A percentile compares a stretch with the other conserved stretches of the same genome.
phyloP scores from a whole-genome alignment of 2,329 filamentous ascomycete genomes.

The Berkeleyomyces rouxiae region DNA sequence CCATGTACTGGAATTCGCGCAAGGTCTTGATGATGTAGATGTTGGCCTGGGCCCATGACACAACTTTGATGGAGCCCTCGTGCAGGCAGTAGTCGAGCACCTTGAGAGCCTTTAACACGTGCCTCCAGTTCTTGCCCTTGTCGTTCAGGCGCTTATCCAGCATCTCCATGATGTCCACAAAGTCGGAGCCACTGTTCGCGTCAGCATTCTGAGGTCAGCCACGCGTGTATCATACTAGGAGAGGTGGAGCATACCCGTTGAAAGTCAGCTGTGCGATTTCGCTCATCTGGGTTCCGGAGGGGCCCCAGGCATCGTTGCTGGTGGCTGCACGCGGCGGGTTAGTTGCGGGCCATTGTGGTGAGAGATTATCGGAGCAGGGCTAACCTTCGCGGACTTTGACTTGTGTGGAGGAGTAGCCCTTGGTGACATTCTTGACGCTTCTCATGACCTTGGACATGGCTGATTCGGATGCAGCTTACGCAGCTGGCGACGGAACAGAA shows the following conservation, averaged over 20 bases:
- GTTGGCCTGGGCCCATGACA: constrained; percentile 96
- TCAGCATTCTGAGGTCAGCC: neutral
- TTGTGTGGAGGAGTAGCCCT: constrained; percentile 91
- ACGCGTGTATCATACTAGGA: neutral
- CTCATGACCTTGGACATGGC: constrained; percentile 92
- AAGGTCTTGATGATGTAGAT: constrained; percentile 98
- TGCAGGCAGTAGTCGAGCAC: constrained; percentile 96
- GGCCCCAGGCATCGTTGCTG: constrained; percentile 97
- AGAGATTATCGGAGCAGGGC: constrained; percentile 19
- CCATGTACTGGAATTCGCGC: constrained; percentile 89
- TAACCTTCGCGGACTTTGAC: constrained; percentile 96
- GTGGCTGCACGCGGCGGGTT: constrained; percentile 47
- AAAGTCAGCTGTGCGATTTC: constrained; percentile 97
- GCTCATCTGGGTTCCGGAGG: constrained; percentile 94
- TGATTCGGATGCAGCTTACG: constrained; percentile 15
- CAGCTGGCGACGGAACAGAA: constrained; percentile 3
- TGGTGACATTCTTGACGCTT: constrained; percentile 98
- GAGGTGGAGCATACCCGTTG: constrained; percentile 56
- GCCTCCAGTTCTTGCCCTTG: constrained; percentile 98
- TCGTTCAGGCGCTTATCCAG: constrained; percentile 96
- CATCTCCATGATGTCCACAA: constrained; percentile 99
- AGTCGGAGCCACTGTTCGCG: constrained; percentile 63
- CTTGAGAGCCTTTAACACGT: constrained; percentile 93
- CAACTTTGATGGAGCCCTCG: constrained; percentile 88
- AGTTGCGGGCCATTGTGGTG: neutral